Evolutionary conservation across 164 flowering plant species (phyloP).

Genomic region (Sedum album): DNA sequence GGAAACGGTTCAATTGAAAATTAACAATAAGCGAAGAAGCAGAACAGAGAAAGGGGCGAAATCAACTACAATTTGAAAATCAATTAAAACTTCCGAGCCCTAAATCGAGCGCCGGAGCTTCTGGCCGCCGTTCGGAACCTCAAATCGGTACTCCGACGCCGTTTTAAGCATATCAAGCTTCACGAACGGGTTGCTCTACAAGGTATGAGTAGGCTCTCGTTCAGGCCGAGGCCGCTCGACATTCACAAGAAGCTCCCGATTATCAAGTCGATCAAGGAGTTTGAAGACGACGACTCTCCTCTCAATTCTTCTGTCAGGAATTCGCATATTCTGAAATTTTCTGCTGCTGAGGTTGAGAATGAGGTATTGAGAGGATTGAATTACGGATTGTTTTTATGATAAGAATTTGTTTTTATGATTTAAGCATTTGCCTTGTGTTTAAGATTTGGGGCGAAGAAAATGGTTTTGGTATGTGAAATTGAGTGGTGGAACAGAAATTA

Average conservation of each 20-base stretch:
- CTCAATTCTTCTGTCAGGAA: constrained; percentile 47
- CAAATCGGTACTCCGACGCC: neutral
- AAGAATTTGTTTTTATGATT: neutral
- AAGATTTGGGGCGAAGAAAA: no score
- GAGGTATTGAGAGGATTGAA: constrained; percentile 32
- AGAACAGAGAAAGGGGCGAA: constrained; percentile 3
- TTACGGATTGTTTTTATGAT: no score
- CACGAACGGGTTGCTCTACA: neutral
- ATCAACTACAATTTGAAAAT: constrained; percentile 6
- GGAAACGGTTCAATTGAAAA: neutral
- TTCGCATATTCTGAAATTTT: constrained; percentile 48
- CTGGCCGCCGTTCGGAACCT: neutral
- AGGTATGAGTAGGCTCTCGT: constrained; percentile 79
- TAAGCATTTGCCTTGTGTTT: neutral
- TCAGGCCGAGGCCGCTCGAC: constrained; percentile 96
- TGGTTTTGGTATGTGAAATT: no score
- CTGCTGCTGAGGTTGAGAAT: constrained; percentile 46
- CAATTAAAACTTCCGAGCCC: neutral
- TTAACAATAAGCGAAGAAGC: neutral
- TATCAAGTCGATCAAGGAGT: constrained; percentile 77
- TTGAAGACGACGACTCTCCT: constrained; percentile 82
- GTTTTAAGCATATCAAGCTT: neutral
- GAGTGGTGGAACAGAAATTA: neutral
- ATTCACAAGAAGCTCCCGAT: constrained; percentile 94
- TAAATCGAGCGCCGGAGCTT: constrained; percentile 6